Conservation (phyloP, 2,329 filamentous ascomycete species). For the Nemania abortiva region DNA sequence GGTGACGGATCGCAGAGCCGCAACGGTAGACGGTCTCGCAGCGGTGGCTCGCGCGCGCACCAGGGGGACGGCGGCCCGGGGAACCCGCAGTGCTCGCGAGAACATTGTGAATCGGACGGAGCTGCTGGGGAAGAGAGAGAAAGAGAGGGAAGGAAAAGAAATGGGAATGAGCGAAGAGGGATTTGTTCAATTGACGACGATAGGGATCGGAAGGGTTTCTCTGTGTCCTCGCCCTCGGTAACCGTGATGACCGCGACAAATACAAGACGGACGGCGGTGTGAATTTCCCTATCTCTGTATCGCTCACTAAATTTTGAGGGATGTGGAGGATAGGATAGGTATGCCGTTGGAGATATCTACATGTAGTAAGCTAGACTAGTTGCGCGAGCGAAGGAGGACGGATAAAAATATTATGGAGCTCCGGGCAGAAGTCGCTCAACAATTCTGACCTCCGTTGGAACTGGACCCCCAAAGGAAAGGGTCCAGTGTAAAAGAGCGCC, state of each 20-base stretch:
- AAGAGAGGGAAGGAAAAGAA: conserved; percentile 14
- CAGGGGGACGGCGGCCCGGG: conserved; percentile 70
- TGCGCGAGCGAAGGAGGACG: conserved; percentile 26
- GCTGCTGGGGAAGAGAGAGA: neutral
- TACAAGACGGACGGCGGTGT: conserved; percentile 31
- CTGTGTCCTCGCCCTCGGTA: conserved; percentile 7
- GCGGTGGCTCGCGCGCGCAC: conserved; percentile 56
- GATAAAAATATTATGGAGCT: conserved; percentile 39
- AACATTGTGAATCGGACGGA: conserved; percentile 67
- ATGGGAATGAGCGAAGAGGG: conserved; percentile 10
- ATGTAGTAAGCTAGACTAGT: conserved; percentile 35
- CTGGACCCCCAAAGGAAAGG: conserved; percentile 8
- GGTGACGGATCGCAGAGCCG: conserved; percentile 81
- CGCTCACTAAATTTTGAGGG: neutral
- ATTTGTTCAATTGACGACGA: neutral
- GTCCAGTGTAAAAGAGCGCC: neutral
- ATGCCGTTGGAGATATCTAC: conserved; percentile 3
- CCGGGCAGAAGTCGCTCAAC: conserved; percentile 41
- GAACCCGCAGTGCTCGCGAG: conserved; percentile 74
- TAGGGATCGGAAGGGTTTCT: neutral
- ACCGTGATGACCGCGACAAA: conserved; percentile 6
- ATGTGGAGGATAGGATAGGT: conserved; percentile 1
- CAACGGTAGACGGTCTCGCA: conserved; percentile 57
- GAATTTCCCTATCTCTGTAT: conserved; percentile 18
- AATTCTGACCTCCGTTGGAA: conserved; percentile 34